phyloP scores from a whole-genome alignment of 805 yeast genomes.

The Torulaspora franciscae region DNA sequence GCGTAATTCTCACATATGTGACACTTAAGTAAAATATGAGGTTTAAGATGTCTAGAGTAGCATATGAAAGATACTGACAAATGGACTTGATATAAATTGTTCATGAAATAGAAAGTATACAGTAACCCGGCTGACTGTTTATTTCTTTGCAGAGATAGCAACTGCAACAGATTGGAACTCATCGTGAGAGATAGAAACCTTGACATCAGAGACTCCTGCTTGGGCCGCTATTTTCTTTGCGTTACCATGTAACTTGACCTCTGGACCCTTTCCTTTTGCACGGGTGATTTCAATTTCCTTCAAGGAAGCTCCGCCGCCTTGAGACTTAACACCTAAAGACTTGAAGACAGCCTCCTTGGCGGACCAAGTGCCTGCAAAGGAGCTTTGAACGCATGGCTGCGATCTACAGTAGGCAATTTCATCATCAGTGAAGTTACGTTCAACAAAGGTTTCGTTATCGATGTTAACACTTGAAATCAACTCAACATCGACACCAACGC shows the following conservation, averaged over 20 bases:
- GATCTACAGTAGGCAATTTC: constrained; percentile 75
- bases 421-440: constrained; percentile 79
- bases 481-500: constrained; percentile 96
- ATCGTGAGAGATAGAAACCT: constrained; percentile 91
- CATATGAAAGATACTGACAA: neutral
- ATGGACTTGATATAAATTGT: neutral
- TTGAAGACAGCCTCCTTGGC: constrained; percentile 99
- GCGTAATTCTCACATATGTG: neutral
- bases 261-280: constrained; percentile 73
- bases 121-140: neutral
- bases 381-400: constrained; percentile 77
- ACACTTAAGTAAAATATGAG: too few relatives aligned
- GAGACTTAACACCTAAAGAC: constrained; percentile 79
- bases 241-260: constrained; percentile 67
- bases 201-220: constrained; percentile 66
- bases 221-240: constrained; percentile 70
- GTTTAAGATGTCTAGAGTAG: neutral
- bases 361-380: constrained; percentile 97
- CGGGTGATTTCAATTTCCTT: constrained; percentile 84
- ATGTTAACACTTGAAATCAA: constrained; percentile 73
- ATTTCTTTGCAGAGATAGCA: constrained; percentile 50
- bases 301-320: constrained; percentile 94
- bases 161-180: constrained; percentile 97
- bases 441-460: constrained; percentile 85
- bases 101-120: neutral